Evolutionary conservation across 2,329 filamentous ascomycete species (phyloP), one percentile per base, ranked within the genome.

Genomic region (Penicillium griseofulvum): DNA sequence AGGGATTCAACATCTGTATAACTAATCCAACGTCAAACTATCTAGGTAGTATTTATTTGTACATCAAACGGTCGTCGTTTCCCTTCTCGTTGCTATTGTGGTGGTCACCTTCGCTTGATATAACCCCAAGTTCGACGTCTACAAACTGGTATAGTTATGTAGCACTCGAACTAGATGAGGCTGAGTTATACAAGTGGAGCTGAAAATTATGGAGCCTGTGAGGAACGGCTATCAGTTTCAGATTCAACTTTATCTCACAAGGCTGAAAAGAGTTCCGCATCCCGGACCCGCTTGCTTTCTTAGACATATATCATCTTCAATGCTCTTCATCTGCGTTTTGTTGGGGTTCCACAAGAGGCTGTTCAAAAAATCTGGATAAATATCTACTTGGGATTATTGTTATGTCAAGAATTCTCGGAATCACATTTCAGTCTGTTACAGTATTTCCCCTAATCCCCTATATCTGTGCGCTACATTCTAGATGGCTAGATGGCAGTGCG

Each of bases 1-100:
- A 41, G 24, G 12, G 96, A 26, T 28, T 11, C 8, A 37, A 31
- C 1, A 5, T 19, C 3, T n/a, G n/a, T n/a, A n/a, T 8, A 10
- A 34, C n/a, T 19, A 10, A 5, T 47, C 17, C n/a, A 1, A 17
- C 5, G 26, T 26, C 19, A 46, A n/a, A 34, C 17, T 38, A 38
- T 2, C 4, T 22, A 22, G 24, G n/a, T n/a, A 22, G 22, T 28
- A 9, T 19, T 14, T 14, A 31, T 22, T 29, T 22, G 24, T 22
- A 14, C 5, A 34, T 12, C 9, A 33, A 24, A 24, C 14, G 5
- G 14, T 24, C 9, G 14, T 24, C 9, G 5, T 44, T 44, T 31
- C n/a, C 10, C 19, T 31, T 19, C 6, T n/a, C 16, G 17, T n/a
- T 22, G 17, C 17, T 33, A 8, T n/a, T 3, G 9, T 45, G 5